Base-by-base conservation (phyloP, 179 eudicot genomes). In the Beta corolliflora region DNA sequence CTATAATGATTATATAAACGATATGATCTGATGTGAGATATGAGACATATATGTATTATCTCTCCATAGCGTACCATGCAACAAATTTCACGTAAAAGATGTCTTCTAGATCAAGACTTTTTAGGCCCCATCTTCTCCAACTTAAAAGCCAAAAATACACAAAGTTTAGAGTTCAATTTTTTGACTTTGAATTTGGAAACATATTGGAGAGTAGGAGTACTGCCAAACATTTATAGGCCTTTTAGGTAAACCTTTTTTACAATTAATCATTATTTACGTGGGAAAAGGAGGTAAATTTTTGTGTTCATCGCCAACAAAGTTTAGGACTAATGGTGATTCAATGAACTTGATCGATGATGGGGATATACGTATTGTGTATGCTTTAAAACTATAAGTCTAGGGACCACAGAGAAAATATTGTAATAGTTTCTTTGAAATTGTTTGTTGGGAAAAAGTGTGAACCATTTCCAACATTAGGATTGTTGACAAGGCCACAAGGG, bases 371-470 rank as follows among this genome's bases (percentile, higher is more conserved):
- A 36, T 36, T 36, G 41, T 36, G n/a, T 15, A 68, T 46, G 60
- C 15, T 45, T 25, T 19, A 14, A n/a, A 10, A 52, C 9, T 25
- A 73, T 21, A 21, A 36, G 76, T 77, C 29, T 29, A 21, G 67
- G 81, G 83, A 52, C 50, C 83, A 75, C 78, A 52, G 16, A 77
- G 61, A 77, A 73, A 67, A 81, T 64, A 70, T 55, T 58, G 76
- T 74, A 25, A 25, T 25, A 25, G 29, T 25, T 25, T 25, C 29
- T 25, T 44, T 64, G 45, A 56, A 16, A 46, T 59, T 45, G 48
- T 19, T 44, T 82, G 87, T 85, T 76, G 78, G 79, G 83, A 6
- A 54, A 85, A 85, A 85, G 87, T 65, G 68, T 55, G 29, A 73
- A 80, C 81, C 71, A 31, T 66, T 66, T 77, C 85, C 85, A 80